Percentiles rank a stretch among this genome's conserved stretches.
phyloP scores from a whole-genome alignment of 768 basidiomycete genomes.

The Brasilioporus rufonigricans region DNA sequence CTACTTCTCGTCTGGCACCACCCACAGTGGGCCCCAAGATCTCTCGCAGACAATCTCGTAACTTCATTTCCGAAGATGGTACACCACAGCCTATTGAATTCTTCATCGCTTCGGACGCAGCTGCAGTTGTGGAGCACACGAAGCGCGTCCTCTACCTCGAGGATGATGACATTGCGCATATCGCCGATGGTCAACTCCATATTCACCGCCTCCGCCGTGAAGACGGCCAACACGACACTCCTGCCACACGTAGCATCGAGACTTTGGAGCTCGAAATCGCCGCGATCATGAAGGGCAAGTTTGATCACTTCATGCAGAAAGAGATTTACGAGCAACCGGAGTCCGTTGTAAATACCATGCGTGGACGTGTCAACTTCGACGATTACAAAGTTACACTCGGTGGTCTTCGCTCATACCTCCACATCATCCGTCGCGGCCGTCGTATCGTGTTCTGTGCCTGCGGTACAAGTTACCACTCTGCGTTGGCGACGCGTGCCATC shows the following conservation, averaged over 20 bases:
- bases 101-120: constrained; percentile 97
- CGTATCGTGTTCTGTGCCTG: constrained; percentile 98
- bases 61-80: constrained; percentile 98
- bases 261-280: constrained; percentile 98
- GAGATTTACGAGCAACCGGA: constrained; percentile 99
- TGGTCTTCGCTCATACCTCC: constrained; percentile 91
- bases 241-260: constrained; percentile 86
- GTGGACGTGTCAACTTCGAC: constrained; percentile 99
- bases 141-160: constrained; percentile 98
- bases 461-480: constrained; percentile 97
- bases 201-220: constrained; percentile 96
- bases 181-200: constrained; percentile 94
- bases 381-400: constrained; percentile 88
- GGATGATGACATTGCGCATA: constrained; percentile 98
- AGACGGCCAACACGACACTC: constrained; percentile 61
- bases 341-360: constrained; percentile 99
- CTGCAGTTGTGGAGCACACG: constrained; percentile 97
- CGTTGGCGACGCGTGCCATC: constrained; percentile 92
- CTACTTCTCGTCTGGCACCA: constrained; percentile 67
- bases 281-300: constrained; percentile 99
- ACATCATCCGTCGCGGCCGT: constrained; percentile 91
- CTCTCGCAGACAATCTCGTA: constrained; percentile 90
- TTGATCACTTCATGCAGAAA: constrained; percentile 99
- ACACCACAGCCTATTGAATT: constrained; percentile 99
- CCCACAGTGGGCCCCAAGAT: constrained; percentile 66